These are phyloP conservation scores for Paramicrosporidium saccamoebae DNA, from an alignment of 371 early-diverging fungal genomes.

Conservation along the genomic window DNA sequence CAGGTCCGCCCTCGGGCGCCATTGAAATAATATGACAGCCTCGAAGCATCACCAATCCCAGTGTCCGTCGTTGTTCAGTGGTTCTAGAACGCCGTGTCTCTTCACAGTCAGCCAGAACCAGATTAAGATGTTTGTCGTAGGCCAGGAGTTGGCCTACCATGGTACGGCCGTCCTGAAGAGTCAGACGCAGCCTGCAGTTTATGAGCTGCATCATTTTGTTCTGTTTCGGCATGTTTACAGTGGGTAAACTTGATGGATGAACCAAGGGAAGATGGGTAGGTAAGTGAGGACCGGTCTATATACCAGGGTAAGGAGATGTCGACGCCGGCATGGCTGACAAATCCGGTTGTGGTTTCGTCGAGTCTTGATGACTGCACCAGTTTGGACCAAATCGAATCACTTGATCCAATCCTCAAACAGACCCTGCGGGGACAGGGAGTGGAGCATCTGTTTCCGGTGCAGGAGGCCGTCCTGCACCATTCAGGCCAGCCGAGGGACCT, in stretches of 20 bases:
- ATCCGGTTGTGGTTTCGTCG: too few relatives aligned
- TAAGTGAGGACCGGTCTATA: conserved; percentile 2
- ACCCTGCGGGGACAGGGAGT: too few relatives aligned
- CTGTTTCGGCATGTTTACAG: conserved; percentile 19
- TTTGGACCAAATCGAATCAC: too few relatives aligned
- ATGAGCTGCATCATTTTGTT: conserved; percentile 65
- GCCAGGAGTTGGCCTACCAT: conserved; percentile 88
- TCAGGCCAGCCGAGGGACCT: conserved; percentile 33
- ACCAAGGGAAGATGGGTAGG: background rate
- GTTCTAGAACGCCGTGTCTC: too few relatives aligned
- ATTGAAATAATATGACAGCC: conserved; percentile 72
- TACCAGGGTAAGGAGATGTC: background rate
- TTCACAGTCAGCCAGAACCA: conserved; percentile 83
- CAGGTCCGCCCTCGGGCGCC: too few relatives aligned
- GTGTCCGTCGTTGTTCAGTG: too few relatives aligned
- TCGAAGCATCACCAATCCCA: conserved; percentile 73
- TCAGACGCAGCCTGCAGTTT: conserved; percentile 75
- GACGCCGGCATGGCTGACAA: conserved; percentile 1
- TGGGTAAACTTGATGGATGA: conserved; percentile 1
- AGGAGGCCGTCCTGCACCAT: conserved; percentile 2
- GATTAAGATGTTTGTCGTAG: conserved; percentile 91
- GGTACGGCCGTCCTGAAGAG: conserved; percentile 54
- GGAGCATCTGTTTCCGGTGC: conserved; percentile 4
- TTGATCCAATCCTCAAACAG: conserved; percentile 12
- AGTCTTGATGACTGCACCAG: too few relatives aligned